Conservation (phyloP, 768 basidiomycete species). For the Polyporus arcularius region DNA sequence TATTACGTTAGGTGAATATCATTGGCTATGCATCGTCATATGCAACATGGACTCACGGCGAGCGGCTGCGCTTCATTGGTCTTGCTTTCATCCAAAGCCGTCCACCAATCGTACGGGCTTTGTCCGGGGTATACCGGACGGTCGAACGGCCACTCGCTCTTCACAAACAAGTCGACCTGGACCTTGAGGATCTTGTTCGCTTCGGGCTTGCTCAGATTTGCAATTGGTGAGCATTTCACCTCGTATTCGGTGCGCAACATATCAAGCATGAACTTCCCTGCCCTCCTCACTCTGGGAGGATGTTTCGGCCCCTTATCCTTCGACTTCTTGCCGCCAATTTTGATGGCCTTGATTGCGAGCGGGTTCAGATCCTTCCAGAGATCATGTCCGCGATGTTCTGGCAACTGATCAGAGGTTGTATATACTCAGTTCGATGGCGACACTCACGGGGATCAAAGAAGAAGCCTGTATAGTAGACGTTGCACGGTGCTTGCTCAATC, state of each 20-base stretch:
- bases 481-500: slow-evolving; percentile 19
- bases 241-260: background rate
- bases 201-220: background rate
- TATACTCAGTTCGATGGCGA: background rate
- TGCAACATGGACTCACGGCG: background rate
- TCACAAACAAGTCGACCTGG: background rate
- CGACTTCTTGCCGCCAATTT: background rate
- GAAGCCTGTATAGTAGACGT: slow-evolving; percentile 26
- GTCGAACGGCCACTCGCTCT: background rate
- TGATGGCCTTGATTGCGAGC: background rate
- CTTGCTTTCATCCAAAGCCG: background rate
- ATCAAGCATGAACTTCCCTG: background rate
- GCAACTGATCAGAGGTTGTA: background rate
- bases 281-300: background rate
- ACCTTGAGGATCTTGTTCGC: background rate
- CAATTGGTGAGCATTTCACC: background rate
- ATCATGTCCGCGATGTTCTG: background rate
- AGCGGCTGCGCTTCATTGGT: background rate
- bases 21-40: background rate
- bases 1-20: no score
- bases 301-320: background rate
- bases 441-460: slow-evolving; percentile 27
- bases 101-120: background rate
- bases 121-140: background rate
- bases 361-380: background rate